Base-by-base conservation (phyloP, 1,139 yeast genomes). In the Petasospora fabianii region DNA sequence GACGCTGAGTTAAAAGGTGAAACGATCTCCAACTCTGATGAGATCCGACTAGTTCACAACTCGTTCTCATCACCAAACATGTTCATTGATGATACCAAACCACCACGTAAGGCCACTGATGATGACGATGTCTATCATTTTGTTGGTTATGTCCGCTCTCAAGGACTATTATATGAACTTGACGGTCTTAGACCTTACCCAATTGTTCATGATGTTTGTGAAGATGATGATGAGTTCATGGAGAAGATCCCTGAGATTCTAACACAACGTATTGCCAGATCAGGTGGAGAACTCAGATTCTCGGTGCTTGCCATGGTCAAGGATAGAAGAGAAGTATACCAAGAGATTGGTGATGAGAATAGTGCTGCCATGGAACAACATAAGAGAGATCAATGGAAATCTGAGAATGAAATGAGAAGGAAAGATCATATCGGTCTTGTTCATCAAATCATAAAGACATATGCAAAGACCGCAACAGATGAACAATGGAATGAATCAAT, bases 131-230 rank as follows among this genome's bases (percentile, higher is more conserved):
- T 78, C 13, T 82, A 70, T 60, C 88, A 81, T 54, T 81, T 79
- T 50, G 66, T 80, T 28, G 81, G 85, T 0, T 82, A 75, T 53
- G 46, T 70, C 10, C 68, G 67, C 26, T 59, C 64, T 31, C 59
- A 71, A 42, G 79, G 73, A 17, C 56, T 59, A 30, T 64, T 81
- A n/a, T 77, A 77, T 54, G 88, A 82, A 52, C 62, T 81, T 36
- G 88, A 81, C 53, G 88, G 88, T 1, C 65, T 81, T 37, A 77
- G 75, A 44, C 65, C 63, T n/a, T 69, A 59, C 38, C 86, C 87
- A 1, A 77, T 81, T 31, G 61, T 59, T 31, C 87, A 80, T 53
- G 74, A 65, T 0, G 56, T 46, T 6, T 73, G 79, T 49, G 43
- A 40, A 4, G 49, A 59, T 5, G 59, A 63, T 24, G 69, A 65